Evolutionary conservation across 2,329 filamentous ascomycete species (phyloP).

Genomic region (Diaporthe longicolla): DNA sequence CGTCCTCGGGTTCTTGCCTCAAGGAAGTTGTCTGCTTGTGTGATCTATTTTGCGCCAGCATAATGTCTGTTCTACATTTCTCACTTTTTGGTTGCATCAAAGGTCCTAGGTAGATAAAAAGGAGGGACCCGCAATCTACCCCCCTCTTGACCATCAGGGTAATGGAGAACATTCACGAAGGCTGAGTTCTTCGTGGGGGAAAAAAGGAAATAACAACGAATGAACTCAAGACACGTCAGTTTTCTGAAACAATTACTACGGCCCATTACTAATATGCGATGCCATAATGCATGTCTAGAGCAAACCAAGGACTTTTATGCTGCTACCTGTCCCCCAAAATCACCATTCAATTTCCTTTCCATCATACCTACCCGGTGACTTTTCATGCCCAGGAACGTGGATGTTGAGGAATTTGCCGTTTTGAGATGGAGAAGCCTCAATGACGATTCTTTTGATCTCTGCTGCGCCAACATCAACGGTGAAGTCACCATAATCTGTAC

Average conservation of each 20-base stretch:
- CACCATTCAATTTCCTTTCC: constrained; percentile 14
- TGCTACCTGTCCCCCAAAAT: background rate
- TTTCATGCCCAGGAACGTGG: constrained; percentile 3
- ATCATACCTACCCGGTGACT: background rate
- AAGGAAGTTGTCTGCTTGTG: too few species aligned
- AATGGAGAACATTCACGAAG: too few species aligned
- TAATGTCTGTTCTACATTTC: too few species aligned
- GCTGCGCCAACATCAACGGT: constrained; percentile 1
- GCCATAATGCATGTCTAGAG: background rate
- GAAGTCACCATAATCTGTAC: background rate
- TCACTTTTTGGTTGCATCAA: too few species aligned
- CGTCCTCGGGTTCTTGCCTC: too few species aligned
- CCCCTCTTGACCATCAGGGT: too few species aligned
- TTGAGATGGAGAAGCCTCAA: background rate
- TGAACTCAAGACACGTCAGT: background rate
- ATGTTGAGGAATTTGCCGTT: constrained; percentile 10
- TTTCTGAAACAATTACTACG: too few species aligned
- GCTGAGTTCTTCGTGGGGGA: too few species aligned
- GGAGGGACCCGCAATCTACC: too few species aligned
- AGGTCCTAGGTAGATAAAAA: too few species aligned
- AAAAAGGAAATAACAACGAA: too few species aligned
- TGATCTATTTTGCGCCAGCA: too few species aligned
- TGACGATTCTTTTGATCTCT: background rate
- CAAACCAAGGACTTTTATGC: background rate
- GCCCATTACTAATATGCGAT: background rate